Evolutionary conservation across 176 grass and related monocot genomes (phyloP), one percentile per base, ranked within the genome.

Genomic region (Pontederia paniculata): DNA sequence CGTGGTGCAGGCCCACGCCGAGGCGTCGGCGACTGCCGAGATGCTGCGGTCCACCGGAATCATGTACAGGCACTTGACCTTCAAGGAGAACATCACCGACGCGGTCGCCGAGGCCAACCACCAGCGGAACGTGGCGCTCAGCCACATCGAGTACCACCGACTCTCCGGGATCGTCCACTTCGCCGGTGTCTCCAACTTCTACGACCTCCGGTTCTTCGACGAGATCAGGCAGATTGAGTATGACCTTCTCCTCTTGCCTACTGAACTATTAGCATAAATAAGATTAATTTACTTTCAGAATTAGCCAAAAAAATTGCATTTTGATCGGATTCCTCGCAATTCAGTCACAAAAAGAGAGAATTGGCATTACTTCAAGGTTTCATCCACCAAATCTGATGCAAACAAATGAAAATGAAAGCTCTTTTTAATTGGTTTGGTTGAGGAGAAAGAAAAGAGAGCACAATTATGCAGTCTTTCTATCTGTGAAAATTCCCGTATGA

Each of bases 51-150:
- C 72, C 50, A 93, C 83, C 0, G 87, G 94, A 20, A 77, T 99
- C 62, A 85, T 99, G 94, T 99, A 99, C 75, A 58, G 94, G 12
- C 94, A 99, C 73, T 59, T 99, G 60, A 89, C 94, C 0, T 99
- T 99, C 70, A 72, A 63, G 72, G 94, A 99, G 66, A 99, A 99
- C 68, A 88, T 99, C 72, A 98, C 94, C 23, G 42, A 62, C 59
- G 42, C 12, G 0, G 42, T 0, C 11, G 59, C 64, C 5, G 87
- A 88, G 78, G 84, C 62, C 14, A 79, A 98, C 65, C 87, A 85
- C 66, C 94, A 98, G 94, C 66, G 94, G 20, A 91, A 91, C 64
- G 87, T 88, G 13, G 94, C 87, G n/a, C 87, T 98, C 9, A 82
- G 73, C 2, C 94, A 91, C 65, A 77, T 98, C 58, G 94, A 98